Evolutionary conservation across 495 filamentous ascomycete genomes (phyloP), one percentile per base, ranked within the genome.

Genomic region (Cercophora scortea): DNA sequence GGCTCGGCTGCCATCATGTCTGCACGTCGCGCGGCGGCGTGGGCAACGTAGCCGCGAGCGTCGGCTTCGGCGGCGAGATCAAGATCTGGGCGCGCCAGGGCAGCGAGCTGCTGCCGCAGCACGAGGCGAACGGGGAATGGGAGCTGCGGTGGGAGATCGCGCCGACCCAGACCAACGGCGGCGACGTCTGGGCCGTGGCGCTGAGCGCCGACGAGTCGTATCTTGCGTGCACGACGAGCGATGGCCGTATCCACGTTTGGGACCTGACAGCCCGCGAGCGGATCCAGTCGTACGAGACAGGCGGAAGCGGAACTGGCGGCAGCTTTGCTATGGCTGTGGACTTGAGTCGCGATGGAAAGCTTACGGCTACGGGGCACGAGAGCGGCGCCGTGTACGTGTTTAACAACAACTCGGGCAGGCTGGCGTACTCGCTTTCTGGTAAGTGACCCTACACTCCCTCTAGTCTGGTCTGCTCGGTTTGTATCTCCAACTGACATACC

Each of bases 321-420:
- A 72, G 69, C 47, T 97, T 95, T 71, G 93, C 90, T 12, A 84
- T 90, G 67, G 86, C 84, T 61, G 82, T 98, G 49, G 92, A 95
- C 65, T 64, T 96, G 46, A 76, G 72, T 34, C 59, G 76, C 32
- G 86, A 98, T 68, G 92, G 90, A 48, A 81, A 79, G 52, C 83
- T 92, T 60, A 90, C 91, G 45, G 93, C 92, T 8, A 91, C 85
- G 51, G 93, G 93, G 0, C 94, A 98, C 68, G 83, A 95, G 66
- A 95, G 88, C 64, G 93, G 93, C 19, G 84, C 81, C n/a, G 80
- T 98, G 47, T 96, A 96, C 62, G 84, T 98, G 38, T 97, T 96
- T 73, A 89, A 85, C 67, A 96, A 95, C 61, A 84, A 89, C 60
- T 89, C 88, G 0, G 88, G 87, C 13, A 83, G 88, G 47, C 80